Conservation (phyloP, 148 eudicot species). For the Amaranthus cruentus region DNA sequence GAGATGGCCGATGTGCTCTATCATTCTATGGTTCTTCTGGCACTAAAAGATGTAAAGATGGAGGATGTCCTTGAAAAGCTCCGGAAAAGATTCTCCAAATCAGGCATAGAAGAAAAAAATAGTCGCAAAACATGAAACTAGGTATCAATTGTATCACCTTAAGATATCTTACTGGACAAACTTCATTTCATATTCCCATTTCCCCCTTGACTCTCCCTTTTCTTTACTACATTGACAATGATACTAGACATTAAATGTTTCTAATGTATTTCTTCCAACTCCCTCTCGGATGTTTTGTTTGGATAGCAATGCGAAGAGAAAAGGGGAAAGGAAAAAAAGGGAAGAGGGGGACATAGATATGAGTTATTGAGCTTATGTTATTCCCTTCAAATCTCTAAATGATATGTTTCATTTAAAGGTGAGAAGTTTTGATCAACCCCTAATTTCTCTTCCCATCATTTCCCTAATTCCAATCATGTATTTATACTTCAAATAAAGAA, state of each 20-base stretch:
- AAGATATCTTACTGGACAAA: not conserved
- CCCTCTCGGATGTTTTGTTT: no score
- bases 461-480: no score
- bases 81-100: constrained; percentile 61
- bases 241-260: not conserved
- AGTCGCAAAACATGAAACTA: constrained; percentile 39
- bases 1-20: constrained; percentile 98
- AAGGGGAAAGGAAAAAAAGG: no score
- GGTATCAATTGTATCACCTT: not conserved
- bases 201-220: not conserved
- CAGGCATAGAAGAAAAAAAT: constrained; percentile 83
- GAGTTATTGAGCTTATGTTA: no score
- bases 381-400: no score
- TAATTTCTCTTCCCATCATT: no score
- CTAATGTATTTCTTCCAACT: no score
- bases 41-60: constrained; percentile 53
- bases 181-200: not conserved
- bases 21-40: constrained; percentile 82
- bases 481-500: no score
- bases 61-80: constrained; percentile 75
- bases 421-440: no score
- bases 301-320: no score
- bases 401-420: no score
- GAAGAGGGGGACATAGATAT: no score
- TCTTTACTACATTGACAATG: not conserved